phyloP scores from a whole-genome alignment of 129 eudicot species.

The Heracleum sosnowskyi region DNA sequence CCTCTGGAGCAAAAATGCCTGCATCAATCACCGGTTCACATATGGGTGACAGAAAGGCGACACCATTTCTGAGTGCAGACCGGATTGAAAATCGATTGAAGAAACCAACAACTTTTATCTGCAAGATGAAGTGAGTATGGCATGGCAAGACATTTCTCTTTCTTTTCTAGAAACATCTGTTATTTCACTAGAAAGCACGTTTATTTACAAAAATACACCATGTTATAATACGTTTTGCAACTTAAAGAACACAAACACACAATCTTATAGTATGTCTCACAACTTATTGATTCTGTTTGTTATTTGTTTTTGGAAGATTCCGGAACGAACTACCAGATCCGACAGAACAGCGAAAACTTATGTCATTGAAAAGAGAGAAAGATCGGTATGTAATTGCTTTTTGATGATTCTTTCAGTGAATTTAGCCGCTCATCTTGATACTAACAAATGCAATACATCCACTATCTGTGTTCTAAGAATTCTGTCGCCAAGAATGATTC shows the following conservation, averaged over 20 bases:
- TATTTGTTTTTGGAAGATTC: constrained; percentile 52
- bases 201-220: too few relatives aligned
- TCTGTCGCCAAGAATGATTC: not conserved
- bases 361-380: constrained; percentile 54
- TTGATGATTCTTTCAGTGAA: not conserved
- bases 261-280: not conserved
- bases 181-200: too few relatives aligned
- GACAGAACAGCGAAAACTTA: constrained; percentile 73
- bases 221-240: too few relatives aligned
- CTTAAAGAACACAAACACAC: not conserved
- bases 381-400: constrained; percentile 49
- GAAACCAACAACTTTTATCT: constrained; percentile 85
- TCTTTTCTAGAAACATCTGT: too few relatives aligned
- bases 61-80: constrained; percentile 52
- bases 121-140: constrained; percentile 91
- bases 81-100: constrained; percentile 70
- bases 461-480: not conserved
- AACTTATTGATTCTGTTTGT: not conserved
- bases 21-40: constrained; percentile 69
- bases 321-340: constrained; percentile 90
- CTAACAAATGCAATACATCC: not conserved
- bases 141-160: not conserved
- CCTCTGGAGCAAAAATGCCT: constrained; percentile 57
- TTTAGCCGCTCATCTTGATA: not conserved
- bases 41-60: constrained; percentile 65